Evolutionary conservation across 345 rosid genomes (phyloP), one percentile per base, ranked within the genome.

Genomic region (Draba incana): DNA sequence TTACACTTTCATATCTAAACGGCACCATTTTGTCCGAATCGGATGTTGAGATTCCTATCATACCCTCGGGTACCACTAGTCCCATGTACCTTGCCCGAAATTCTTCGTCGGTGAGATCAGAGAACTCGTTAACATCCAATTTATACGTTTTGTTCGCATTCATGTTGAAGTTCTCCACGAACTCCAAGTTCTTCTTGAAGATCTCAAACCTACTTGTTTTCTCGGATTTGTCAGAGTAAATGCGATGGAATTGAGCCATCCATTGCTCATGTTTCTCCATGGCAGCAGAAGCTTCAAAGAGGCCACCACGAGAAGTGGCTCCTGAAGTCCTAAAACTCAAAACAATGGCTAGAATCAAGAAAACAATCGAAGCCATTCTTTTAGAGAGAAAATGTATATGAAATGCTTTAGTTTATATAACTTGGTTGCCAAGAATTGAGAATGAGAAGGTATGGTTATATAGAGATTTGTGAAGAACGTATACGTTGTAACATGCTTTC

Each of bases 21-120:
- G 31, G 41, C 8, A 54, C 41, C 3, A 57, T 64, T 41, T 11
- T 3, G 1, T 44, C 4, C 9, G 33, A 51, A 10, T 5, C 30
- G 7, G 2, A 7, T 5, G 6, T 15, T 2, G 62, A 20, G 2
- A 0, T 3, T 24, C 16, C 6, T n/a, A 27, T 39, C 12, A 39
- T 42, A 12, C 28, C 23, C 46, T 65, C 9, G 6, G 68, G 44
- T 2, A 41, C 43, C 23, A 57, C 68, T 66, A 56, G 80, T 25
- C 87, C 87, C 2, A 77, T 75, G 49, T 51, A 41, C 0, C 45
- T 38, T 2, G 77, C 72, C 2, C 54, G 73, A 48, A 86, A 88
- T 47, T 86, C 92, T 35, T 86, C 76, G 1, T 71, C 33, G 1
- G 83, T 80, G 10, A 80, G 68, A 63, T 89, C 86, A 9, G 90